A percentile compares a stretch with the other conserved stretches of the same genome.
Evolutionary conservation across 305 asterid species (phyloP).

Genomic region (Ajuga reptans): DNA sequence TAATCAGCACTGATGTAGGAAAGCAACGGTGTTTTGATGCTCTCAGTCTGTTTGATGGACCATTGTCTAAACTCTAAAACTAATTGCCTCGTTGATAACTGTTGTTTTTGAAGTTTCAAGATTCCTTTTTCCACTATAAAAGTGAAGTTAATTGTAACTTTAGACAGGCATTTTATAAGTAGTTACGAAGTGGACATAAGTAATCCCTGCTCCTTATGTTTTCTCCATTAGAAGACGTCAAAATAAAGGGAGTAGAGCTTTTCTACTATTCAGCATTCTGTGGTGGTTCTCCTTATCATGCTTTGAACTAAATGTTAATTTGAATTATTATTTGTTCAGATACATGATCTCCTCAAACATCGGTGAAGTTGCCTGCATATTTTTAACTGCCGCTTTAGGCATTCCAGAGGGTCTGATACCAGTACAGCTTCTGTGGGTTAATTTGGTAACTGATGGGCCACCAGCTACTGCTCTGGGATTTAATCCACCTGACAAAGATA

Average conservation of each 20-base stretch:
- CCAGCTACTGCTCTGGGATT: slow-evolving; percentile 96
- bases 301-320: neutral
- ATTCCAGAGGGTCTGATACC: slow-evolving; percentile 97
- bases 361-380: slow-evolving; percentile 91
- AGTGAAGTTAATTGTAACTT: neutral
- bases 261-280: neutral
- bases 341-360: slow-evolving; percentile 96
- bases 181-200: neutral
- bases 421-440: slow-evolving; percentile 97
- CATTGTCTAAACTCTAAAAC: neutral
- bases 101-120: neutral
- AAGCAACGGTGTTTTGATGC: neutral
- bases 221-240: neutral
- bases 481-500: slow-evolving; percentile 85
- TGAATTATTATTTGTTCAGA: slow-evolving; percentile 30
- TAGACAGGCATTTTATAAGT: neutral
- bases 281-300: neutral
- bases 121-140: neutral
- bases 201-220: neutral
- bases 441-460: slow-evolving; percentile 93
- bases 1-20: neutral
- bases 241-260: neutral
- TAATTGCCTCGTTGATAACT: neutral
- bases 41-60: neutral
- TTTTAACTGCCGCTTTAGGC: slow-evolving; percentile 89